Evolutionary conservation across 164 flowering plant genomes (phyloP), one percentile per base, ranked within the genome.

Genomic region (Protea cynaroides): DNA sequence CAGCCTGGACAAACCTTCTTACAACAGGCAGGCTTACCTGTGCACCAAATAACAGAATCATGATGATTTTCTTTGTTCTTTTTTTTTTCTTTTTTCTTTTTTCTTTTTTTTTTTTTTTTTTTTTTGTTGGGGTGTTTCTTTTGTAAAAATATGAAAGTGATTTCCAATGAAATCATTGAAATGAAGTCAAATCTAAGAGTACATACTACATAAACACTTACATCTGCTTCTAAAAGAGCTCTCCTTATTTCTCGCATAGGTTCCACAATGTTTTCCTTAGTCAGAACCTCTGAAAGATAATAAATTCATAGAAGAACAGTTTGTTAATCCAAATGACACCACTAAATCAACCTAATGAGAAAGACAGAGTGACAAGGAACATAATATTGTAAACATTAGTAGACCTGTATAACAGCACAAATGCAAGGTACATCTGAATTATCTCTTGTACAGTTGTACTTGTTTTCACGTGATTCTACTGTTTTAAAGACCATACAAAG

Each of bases 151-250:
- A 21, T 13, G 23, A 14, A 21, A 43, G 23, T 7, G 17, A 13
- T 8, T 13, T 24, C 57, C 15, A 23, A 5, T 19, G n/a, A n/a
- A n/a, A n/a, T n/a, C n/a, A n/a, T n/a, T n/a, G n/a, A 50, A 64
- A 2, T 13, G 6, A 2, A 40, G 29, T 55, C 10, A 1, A 62
- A 44, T 7, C 34, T 50, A 38, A 29, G 34, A 5, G 34, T 29
- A 0, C 34, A 29, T 8, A 23, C 63, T 17, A 50, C 29, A 57
- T 37, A 63, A 4, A 36, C 52, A 73, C 90, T 86, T 67, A 89
- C 98, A 86, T 90, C 98, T 34, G 98, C 98, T 79, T 94, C 98
- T 38, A 94, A 68, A 64, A 94, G 90, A 68, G 98, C 98, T 79
- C 97, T 86, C 76, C 98, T 83, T 47, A 94, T 94, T 40, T 94